phyloP scores from a whole-genome alignment of 768 basidiomycete species.

The Auriculariales sp. region DNA sequence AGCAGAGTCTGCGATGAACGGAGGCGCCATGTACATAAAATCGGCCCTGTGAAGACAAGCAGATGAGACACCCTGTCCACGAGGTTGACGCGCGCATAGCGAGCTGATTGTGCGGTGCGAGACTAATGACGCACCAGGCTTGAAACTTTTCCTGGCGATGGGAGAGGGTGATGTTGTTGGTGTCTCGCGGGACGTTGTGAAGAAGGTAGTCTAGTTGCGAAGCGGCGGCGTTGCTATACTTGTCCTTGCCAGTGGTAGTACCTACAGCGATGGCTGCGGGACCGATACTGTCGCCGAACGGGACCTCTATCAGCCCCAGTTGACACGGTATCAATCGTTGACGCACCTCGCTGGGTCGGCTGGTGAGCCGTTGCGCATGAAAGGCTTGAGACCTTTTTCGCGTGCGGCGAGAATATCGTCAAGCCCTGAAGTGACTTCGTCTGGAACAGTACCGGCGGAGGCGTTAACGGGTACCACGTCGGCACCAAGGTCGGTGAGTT shows the following conservation, averaged over 20 bases:
- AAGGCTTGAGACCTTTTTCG: not conserved
- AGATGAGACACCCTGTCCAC: not conserved
- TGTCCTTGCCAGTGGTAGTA: constrained; percentile 5
- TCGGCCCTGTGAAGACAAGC: constrained; percentile 8
- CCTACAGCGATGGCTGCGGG: constrained; percentile 8
- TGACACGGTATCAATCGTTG: not conserved
- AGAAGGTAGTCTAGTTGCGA: constrained; percentile 12
- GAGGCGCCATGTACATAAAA: constrained; percentile 19
- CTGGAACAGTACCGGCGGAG: not conserved
- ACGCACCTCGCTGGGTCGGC: constrained; percentile 15
- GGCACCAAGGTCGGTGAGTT: constrained; percentile 11
- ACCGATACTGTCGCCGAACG: constrained; percentile 1
- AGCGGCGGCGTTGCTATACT: constrained; percentile 7
- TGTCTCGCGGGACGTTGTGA: constrained; percentile 8
- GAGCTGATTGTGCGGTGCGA: constrained; percentile 12
- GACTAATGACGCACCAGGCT: not conserved
- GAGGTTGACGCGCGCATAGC: not conserved
- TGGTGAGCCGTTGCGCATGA: constrained; percentile 13
- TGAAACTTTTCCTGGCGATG: not conserved
- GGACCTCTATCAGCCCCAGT: not conserved
- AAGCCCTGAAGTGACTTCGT: not conserved
- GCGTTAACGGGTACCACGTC: constrained; percentile 1
- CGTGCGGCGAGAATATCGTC: not conserved
- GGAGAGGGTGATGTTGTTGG: constrained; percentile 18
- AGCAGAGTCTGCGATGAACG: constrained; percentile 20